phyloP scores from a whole-genome alignment of 345 rosid species.

The Eucalyptus shirleyi region DNA sequence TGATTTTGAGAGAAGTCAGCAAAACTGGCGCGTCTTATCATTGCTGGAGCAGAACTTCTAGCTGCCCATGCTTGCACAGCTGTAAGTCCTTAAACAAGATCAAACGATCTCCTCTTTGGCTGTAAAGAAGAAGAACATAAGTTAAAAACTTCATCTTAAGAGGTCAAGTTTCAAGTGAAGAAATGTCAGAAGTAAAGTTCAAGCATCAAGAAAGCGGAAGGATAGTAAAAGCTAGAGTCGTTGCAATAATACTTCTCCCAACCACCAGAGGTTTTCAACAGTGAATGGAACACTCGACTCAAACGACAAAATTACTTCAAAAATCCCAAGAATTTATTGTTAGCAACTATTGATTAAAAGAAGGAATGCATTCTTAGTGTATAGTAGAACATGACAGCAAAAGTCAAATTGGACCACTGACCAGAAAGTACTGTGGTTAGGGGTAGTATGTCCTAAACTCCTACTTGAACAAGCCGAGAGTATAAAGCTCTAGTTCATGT shows the following conservation, averaged over 20 bases:
- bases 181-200: neutral
- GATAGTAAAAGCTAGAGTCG: neutral
- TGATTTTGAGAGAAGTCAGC: neutral
- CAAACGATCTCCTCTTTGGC: constrained; percentile 2
- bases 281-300: neutral
- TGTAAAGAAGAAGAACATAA: neutral
- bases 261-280: neutral
- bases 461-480: neutral
- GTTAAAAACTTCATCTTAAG: neutral
- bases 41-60: neutral
- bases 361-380: neutral
- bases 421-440: neutral
- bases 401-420: neutral
- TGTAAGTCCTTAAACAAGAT: neutral
- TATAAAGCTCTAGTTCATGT: neutral
- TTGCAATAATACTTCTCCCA: neutral
- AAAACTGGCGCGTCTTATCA: neutral
- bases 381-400: neutral
- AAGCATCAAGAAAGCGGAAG: neutral
- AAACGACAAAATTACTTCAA: neutral
- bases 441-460: neutral
- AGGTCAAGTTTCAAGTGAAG: neutral
- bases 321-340: neutral
- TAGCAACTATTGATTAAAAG: neutral
- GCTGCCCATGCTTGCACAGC: neutral